Percentiles rank a stretch among this genome's conserved stretches.
phyloP scores from a whole-genome alignment of 176 grass and related monocot genomes.

The Tuctoria greenei region DNA sequence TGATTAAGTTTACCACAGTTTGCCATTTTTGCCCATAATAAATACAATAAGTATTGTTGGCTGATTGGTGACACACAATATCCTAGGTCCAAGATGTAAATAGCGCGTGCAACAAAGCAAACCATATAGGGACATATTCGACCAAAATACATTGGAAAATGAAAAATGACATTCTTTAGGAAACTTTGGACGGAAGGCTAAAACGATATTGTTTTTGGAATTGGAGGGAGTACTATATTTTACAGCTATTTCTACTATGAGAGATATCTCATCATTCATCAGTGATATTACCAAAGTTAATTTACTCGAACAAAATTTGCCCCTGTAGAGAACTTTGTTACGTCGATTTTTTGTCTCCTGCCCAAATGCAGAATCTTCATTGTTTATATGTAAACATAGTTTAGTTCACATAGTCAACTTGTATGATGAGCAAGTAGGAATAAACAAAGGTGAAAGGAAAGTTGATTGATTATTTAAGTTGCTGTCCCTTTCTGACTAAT shows the following conservation, averaged over 20 bases:
- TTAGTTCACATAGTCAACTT: slow-evolving; percentile 27
- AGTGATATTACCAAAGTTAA: neutral
- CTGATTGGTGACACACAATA: too few relatives aligned
- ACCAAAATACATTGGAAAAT: too few relatives aligned
- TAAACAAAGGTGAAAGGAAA: slow-evolving; percentile 29
- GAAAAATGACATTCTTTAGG: too few relatives aligned
- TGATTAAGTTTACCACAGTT: too few relatives aligned
- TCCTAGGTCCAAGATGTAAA: too few relatives aligned
- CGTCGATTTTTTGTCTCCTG: neutral
- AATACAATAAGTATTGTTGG: too few relatives aligned
- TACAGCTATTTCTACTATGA: neutral
- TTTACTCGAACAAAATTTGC: neutral
- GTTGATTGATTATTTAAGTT: slow-evolving; percentile 18
- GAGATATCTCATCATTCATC: slow-evolving; percentile 23
- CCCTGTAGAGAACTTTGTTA: neutral
- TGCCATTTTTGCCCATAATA: too few relatives aligned
- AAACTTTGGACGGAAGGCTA: too few relatives aligned
- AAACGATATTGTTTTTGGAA: too few relatives aligned
- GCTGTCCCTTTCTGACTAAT: slow-evolving; percentile 9
- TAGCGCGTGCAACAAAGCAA: too few relatives aligned
- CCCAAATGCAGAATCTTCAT: slow-evolving; percentile 15
- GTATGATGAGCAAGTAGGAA: slow-evolving; percentile 36
- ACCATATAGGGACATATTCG: too few relatives aligned
- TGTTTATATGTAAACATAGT: slow-evolving; percentile 42
- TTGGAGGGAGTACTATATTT: too few relatives aligned